Evolutionary conservation across 1,139 yeast species (phyloP), one percentile per base, ranked within the genome.

Genomic region (Meyerozyma smithsonii): DNA sequence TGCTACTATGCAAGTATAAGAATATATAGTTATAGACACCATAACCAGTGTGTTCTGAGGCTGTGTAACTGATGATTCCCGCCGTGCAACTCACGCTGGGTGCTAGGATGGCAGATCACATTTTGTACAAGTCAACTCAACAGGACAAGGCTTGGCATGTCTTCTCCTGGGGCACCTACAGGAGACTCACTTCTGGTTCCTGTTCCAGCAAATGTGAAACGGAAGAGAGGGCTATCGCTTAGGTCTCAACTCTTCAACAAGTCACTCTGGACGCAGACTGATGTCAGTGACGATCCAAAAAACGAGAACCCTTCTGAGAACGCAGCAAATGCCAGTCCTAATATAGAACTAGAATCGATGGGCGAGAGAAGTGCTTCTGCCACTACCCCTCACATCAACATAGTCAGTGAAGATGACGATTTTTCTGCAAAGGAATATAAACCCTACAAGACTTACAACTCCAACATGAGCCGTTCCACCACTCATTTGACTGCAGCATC

Each of bases 211-310:
- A 62, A 56, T 17, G 47, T 59, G 4, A 60, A 75, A 37, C 67
- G 92, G 46, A 79, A 77, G 46, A 66, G 95, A 54, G 90, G 94
- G 0, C 78, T 82, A 44, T 83, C 92, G 3, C 62, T 86, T 40
- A 70, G 95, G 49, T 74, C 89, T 0, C 94, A 84, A 60, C 68
- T 85, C 46, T 78, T 85, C 62, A 81, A 76, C 57, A 81, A 76
- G 46, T 59, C 67, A 8, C 48, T 67, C n/a, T 49, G 54, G 26
- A 49, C 47, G 16, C 46, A 48, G 41, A 38, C 38, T 28, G 40
- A 41, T 8, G 37, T 33, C 16, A 23, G 20, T 23, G 25, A 23
- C n/a, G 25, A 23, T 23, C 6, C 26, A 14, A 35, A 1, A 36
- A 21, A 7, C 36, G 18, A n/a, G 26, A 16, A 15, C 11, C 36